Base-by-base conservation (phyloP, 2,329 filamentous ascomycete species). In the Penicillium sp. region DNA sequence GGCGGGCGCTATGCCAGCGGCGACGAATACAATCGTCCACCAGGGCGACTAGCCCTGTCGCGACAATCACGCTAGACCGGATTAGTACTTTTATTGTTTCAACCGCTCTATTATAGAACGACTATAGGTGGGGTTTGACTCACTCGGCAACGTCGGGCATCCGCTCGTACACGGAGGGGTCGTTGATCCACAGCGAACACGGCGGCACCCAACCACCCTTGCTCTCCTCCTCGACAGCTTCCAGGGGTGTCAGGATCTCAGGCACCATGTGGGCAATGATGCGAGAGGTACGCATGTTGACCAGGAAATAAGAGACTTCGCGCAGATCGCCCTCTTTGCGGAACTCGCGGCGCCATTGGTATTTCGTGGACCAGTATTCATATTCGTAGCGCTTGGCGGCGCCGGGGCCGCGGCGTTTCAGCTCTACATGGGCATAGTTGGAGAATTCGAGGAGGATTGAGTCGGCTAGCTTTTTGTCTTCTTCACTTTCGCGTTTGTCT, bases 341-440 rank as follows among this genome's bases (percentile, higher is more conserved):
- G 39, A 80, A 74, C 42, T 86, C 79, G 32, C 89, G 83, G 68
- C 84, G 88, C 93, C 93, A 97, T 45, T 81, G 76, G 70, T 97
- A 97, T 47, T 77, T 80, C 60, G 86, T 81, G 24, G 89, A 89
- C 93, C 93, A 97, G 78, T 95, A 95, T 65, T 92, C 87, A 63
- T 95, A 96, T 47, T 90, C 88, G 68, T 96, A 97, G 54, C 83
- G 81, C 72, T 90, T 92, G 55, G 78, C 78, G 39, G 78, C 75
- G 58, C 82, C 84, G 44, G 79, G 75, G 6, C 86, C 86, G 23
- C 81, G 78, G 37, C 88, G 82, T 58, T 81, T 83, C 44, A 98
- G 74, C 57, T 95, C 88, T 35, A 97, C 83, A 61, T 93, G 89
- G 2, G 92, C 92, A 67, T 98, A 98, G 74, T 97, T 98, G 58